phyloP scores from a whole-genome alignment of 192 early-diverging fungal species.

The Linnemannia zychae region DNA sequence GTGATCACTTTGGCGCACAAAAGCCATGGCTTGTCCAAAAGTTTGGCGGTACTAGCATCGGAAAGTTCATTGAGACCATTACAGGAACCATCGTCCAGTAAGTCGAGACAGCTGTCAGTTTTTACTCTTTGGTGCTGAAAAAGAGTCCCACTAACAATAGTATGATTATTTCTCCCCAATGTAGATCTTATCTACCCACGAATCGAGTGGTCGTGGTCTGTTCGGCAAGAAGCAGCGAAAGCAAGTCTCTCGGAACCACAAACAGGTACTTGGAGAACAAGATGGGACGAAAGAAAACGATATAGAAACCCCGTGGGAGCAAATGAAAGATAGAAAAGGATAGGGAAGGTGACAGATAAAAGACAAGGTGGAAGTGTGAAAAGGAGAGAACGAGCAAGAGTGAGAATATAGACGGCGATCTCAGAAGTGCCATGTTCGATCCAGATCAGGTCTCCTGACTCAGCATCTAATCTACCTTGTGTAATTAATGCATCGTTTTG shows the following conservation, averaged over 20 bases:
- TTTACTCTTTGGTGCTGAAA: neutral
- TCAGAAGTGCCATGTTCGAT: neutral
- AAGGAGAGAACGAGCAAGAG: no score
- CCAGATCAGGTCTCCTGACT: neutral
- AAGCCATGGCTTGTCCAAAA: conserved; percentile 86
- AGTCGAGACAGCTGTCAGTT: no score
- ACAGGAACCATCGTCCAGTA: conserved; percentile 88
- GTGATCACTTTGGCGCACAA: conserved; percentile 7
- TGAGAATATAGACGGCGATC: no score
- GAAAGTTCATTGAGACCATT: conserved; percentile 84
- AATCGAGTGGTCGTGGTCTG: conserved; percentile 93
- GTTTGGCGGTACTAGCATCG: conserved; percentile 98
- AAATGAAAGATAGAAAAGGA: no score
- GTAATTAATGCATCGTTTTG: neutral
- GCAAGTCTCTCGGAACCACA: conserved; percentile 93
- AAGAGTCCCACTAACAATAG: neutral
- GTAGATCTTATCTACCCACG: conserved; percentile 75
- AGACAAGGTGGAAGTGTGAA: no score
- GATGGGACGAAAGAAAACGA: no score
- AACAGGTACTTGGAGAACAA: conserved; percentile 64
- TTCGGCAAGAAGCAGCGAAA: conserved; percentile 92
- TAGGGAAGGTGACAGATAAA: no score
- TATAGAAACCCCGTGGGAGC: no score
- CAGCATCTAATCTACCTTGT: neutral
- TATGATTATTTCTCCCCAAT: neutral